phyloP scores from a whole-genome alignment of 192 early-diverging fungal species.

The Linnemannia exigua region DNA sequence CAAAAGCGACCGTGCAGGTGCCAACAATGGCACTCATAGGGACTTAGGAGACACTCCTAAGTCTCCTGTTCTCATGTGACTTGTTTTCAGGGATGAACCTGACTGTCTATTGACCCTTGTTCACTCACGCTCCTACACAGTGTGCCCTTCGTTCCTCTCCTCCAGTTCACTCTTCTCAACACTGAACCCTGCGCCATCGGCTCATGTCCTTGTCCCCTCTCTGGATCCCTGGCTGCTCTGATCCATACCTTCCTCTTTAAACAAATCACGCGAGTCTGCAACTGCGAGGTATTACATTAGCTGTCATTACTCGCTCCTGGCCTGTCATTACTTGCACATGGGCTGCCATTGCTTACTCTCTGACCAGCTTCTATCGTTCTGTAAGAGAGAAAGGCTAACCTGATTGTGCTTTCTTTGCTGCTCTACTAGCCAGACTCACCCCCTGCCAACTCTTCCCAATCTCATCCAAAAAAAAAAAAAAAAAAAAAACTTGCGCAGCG shows the following conservation, averaged over 20 bases:
- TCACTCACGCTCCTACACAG: neutral
- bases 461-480: neutral
- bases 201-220: neutral
- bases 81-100: no score
- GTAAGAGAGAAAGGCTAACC: neutral
- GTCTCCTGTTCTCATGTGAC: no score
- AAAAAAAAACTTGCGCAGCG: neutral
- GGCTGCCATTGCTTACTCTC: neutral
- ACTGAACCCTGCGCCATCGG: neutral
- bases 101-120: neutral
- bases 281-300: neutral
- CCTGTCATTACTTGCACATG: no score
- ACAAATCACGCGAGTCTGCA: neutral
- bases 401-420: neutral
- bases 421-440: neutral
- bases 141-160: neutral
- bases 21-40: no score
- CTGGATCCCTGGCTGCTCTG: neutral
- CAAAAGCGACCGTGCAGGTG: no score
- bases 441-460: neutral
- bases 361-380: neutral
- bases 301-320: no score
- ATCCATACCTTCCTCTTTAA: neutral
- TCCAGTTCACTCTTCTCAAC: neutral
- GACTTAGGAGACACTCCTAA: no score